phyloP scores from a whole-genome alignment of 2,329 filamentous ascomycete species.

The Cytospora mali region DNA sequence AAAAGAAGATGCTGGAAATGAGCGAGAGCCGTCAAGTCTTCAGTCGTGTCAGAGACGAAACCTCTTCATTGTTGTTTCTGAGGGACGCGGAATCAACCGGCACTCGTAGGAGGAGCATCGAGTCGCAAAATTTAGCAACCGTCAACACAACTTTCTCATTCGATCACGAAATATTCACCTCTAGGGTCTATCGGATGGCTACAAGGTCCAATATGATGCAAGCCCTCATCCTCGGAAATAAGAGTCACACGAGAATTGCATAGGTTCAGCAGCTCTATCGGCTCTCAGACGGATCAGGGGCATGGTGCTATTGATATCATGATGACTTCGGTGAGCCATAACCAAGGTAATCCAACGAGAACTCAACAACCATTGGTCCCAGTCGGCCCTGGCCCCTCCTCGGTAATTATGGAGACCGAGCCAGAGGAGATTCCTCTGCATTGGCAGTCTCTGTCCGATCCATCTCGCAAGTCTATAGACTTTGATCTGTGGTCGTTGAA shows the following conservation, averaged over 20 bases:
- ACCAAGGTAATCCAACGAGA: neutral
- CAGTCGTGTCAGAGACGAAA: neutral
- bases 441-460: no score
- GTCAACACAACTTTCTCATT: neutral
- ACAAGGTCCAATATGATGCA: conserved; percentile 2
- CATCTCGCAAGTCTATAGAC: neutral
- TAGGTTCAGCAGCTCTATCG: neutral
- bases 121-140: neutral
- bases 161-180: neutral
- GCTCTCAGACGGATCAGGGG: neutral
- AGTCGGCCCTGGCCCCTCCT: no score
- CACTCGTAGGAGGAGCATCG: neutral
- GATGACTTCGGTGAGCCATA: neutral
- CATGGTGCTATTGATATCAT: neutral
- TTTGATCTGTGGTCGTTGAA: neutral
- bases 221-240: neutral
- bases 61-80: neutral
- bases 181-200: neutral
- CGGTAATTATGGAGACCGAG: no score
- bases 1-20: neutral
- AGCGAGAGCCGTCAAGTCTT: neutral
- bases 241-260: neutral
- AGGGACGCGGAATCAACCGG: neutral
- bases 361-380: neutral
- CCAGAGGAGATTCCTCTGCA: no score